A percentile compares a stretch with the other conserved stretches of the same genome.
Conservation (phyloP, 2,329 filamentous ascomycete genomes). For the Neofusicoccum kwambonambiense region DNA sequence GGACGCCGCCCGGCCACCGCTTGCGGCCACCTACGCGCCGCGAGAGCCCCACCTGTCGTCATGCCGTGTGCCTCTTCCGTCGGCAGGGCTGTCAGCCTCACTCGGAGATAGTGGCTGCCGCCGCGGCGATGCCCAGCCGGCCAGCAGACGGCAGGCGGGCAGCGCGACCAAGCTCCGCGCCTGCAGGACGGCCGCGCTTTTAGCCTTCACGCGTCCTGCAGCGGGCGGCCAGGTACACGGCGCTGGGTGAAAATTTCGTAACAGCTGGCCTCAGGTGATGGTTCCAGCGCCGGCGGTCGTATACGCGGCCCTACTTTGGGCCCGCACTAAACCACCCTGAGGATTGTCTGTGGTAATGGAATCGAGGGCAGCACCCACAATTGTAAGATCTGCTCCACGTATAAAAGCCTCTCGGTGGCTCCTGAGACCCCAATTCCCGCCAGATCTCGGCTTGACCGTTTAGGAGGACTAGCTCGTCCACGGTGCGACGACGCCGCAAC, state of each 20-base stretch:
- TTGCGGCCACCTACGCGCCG: background rate
- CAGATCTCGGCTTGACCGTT: background rate
- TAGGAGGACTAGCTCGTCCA: background rate
- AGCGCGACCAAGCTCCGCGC: background rate
- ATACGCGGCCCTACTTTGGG: conserved; percentile 1
- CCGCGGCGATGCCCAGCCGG: too few species aligned
- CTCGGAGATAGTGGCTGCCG: background rate
- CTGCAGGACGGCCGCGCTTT: background rate
- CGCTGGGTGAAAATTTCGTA: background rate
- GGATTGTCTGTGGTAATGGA: conserved; percentile 6
- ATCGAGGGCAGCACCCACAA: background rate
- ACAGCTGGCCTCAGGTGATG: conserved; percentile 5
- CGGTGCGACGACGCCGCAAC: too few species aligned
- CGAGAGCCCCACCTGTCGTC: background rate
- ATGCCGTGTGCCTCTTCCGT: background rate
- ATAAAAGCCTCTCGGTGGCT: conserved; percentile 12
- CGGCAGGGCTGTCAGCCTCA: conserved; percentile 2
- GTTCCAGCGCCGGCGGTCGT: background rate
- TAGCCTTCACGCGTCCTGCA: background rate
- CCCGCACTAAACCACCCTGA: conserved; percentile 3
- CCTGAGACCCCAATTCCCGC: background rate
- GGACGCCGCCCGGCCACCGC: too few species aligned
- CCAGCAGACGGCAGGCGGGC: too few species aligned
- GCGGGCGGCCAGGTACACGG: background rate
- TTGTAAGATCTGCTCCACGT: conserved; percentile 10